phyloP scores from a whole-genome alignment of 768 basidiomycete genomes.

The Agaricus subrufescens region DNA sequence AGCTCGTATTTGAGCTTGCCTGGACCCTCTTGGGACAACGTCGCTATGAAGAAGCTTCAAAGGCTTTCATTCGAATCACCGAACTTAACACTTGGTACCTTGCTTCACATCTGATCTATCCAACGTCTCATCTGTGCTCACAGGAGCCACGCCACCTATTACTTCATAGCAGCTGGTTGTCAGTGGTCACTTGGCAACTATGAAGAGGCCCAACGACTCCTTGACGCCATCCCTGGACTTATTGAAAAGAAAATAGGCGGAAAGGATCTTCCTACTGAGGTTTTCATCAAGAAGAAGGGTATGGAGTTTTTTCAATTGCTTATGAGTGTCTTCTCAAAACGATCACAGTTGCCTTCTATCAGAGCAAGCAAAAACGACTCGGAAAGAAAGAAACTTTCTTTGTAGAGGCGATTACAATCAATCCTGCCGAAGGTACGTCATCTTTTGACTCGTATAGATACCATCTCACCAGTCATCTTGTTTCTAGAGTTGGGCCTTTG shows the following conservation, averaged over 20 bases:
- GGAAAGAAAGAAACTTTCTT: slow-evolving; percentile 50
- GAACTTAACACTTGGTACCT: slow-evolving; percentile 64
- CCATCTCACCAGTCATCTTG: background rate
- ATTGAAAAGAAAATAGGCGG: slow-evolving; percentile 56
- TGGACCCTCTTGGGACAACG: slow-evolving; percentile 54
- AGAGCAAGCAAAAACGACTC: slow-evolving; percentile 55
- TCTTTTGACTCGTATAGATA: background rate
- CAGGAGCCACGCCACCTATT: slow-evolving; percentile 79
- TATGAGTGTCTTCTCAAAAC: background rate
- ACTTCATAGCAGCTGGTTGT: slow-evolving; percentile 76
- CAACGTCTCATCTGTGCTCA: background rate
- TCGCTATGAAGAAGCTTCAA: slow-evolving; percentile 61
- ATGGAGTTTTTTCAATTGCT: slow-evolving; percentile 15
- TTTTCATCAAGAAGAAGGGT: slow-evolving; percentile 76
- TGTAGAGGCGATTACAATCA: slow-evolving; percentile 38
- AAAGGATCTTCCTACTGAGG: slow-evolving; percentile 71
- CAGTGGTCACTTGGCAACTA: slow-evolving; percentile 51
- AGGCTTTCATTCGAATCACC: slow-evolving; percentile 59
- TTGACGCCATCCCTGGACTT: slow-evolving; percentile 57
- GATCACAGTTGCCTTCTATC: slow-evolving; percentile 66
- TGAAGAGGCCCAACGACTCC: slow-evolving; percentile 53
- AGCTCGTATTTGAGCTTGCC: slow-evolving; percentile 78
- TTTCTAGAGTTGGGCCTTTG: slow-evolving; percentile 63
- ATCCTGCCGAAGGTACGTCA: slow-evolving; percentile 53
- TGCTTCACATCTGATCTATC: background rate